Conservation (phyloP, 2,329 filamentous ascomycete genomes). For the Penicillium olsonii region DNA sequence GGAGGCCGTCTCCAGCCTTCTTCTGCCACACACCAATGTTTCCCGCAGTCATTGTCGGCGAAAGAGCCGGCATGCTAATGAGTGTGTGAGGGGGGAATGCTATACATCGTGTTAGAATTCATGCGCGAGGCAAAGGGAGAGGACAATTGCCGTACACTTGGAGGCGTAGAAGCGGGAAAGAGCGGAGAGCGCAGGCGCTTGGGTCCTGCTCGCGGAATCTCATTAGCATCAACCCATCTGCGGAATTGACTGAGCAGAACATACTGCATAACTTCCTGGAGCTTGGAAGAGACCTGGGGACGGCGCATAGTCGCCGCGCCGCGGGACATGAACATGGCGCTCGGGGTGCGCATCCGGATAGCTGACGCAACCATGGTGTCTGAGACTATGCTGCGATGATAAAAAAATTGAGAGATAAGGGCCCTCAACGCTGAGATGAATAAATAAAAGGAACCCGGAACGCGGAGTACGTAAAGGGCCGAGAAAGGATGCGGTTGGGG, state of each 20-base stretch:
- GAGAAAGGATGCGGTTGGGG: constrained; percentile 32
- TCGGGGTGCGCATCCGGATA: constrained; percentile 48
- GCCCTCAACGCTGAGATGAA: constrained; percentile 25
- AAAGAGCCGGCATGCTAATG: constrained; percentile 97
- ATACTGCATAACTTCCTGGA: constrained; percentile 47
- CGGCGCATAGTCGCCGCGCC: constrained; percentile 47
- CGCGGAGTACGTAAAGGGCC: constrained; percentile 22
- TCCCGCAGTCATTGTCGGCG: constrained; percentile 94
- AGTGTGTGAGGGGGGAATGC: constrained; percentile 93
- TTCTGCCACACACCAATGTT: constrained; percentile 99
- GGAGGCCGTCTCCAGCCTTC: constrained; percentile 84
- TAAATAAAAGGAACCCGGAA: constrained; percentile 20
- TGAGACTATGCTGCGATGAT: constrained; percentile 27
- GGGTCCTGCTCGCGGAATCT: constrained; percentile 31
- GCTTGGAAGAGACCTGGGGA: constrained; percentile 46
- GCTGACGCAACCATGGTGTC: constrained; percentile 58
- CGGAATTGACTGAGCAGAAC: constrained; percentile 10
- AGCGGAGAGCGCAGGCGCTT: constrained; percentile 58
- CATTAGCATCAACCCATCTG: constrained; percentile 23
- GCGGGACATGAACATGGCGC: constrained; percentile 45
- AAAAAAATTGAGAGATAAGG: constrained; percentile 21
- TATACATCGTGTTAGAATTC: constrained; percentile 43
- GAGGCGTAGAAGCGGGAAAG: constrained; percentile 69
- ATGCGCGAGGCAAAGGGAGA: constrained; percentile 3
- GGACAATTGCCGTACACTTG: constrained; percentile 56